These are phyloP conservation scores for Ustilago xerochloae DNA, from an alignment of 1,284 basidiomycete genomes.

Conservation along the genomic window DNA sequence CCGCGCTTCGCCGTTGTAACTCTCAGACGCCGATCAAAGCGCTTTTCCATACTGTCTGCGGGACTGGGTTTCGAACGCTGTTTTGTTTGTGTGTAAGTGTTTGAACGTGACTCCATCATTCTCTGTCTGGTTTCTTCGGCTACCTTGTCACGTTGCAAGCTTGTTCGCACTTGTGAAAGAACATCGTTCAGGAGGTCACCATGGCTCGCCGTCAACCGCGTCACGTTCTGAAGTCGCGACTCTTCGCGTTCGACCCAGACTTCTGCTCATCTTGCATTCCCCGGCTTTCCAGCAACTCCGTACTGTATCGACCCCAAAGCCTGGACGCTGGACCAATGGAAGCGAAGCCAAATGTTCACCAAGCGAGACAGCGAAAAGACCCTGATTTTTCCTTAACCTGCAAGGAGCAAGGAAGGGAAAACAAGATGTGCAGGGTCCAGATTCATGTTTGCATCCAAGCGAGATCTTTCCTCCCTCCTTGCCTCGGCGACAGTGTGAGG, in stretches of 20 bases:
- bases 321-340: background rate
- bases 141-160: background rate
- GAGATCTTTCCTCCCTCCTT: conserved; percentile 14
- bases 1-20: too few species aligned
- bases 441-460: background rate
- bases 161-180: background rate
- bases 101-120: too few species aligned
- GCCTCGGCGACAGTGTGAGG: conserved; percentile 29
- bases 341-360: background rate
- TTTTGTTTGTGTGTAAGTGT: too few species aligned
- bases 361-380: background rate
- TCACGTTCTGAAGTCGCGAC: background rate
- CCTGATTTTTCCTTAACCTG: background rate
- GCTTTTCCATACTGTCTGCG: too few species aligned
- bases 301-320: background rate
- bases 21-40: too few species aligned
- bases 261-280: too few species aligned
- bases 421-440: conserved; percentile 22
- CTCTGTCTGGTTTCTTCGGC: too few species aligned
- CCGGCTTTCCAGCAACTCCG: background rate
- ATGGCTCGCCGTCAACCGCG: background rate
- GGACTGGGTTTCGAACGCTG: too few species aligned
- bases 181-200: background rate
- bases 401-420: background rate
- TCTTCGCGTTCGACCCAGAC: too few species aligned